Conservation (phyloP, 1,284 basidiomycete genomes). For the Athelia psychrophila region DNA sequence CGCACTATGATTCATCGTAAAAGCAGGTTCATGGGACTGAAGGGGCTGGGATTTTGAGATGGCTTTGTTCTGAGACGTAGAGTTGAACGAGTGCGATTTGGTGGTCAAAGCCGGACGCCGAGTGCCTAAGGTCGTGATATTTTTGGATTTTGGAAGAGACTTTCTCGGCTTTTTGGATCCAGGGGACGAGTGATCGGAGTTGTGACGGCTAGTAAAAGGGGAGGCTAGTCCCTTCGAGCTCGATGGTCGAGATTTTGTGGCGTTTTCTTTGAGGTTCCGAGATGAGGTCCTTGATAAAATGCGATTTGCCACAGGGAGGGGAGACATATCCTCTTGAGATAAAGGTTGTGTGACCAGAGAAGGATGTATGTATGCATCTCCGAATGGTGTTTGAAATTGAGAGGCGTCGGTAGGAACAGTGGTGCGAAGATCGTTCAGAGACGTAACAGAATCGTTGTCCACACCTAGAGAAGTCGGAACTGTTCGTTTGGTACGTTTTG, state of each 20-base stretch:
- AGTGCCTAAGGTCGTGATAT: neutral
- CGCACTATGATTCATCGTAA: neutral
- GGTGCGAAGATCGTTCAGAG: neutral
- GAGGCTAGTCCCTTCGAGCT: neutral
- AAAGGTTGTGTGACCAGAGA: no score
- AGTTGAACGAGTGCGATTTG: neutral
- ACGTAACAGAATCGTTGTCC: neutral
- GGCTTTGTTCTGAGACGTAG: neutral
- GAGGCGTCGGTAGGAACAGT: neutral
- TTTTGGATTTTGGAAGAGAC: no score
- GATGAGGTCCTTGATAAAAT: neutral
- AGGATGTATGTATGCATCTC: neutral
- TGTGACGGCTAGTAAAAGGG: neutral
- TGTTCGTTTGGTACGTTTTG: neutral
- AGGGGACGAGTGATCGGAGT: neutral
- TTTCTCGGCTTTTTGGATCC: neutral
- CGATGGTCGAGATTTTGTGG: neutral
- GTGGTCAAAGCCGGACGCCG: neutral
- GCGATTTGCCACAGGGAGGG: neutral
- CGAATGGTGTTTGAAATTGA: neutral
- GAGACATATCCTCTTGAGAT: no score
- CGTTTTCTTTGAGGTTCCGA: neutral
- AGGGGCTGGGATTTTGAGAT: no score
- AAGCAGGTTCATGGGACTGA: neutral
- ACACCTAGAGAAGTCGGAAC: neutral